Base-by-base conservation (phyloP, 176 grass and related monocot species). In the Poa pratensis region DNA sequence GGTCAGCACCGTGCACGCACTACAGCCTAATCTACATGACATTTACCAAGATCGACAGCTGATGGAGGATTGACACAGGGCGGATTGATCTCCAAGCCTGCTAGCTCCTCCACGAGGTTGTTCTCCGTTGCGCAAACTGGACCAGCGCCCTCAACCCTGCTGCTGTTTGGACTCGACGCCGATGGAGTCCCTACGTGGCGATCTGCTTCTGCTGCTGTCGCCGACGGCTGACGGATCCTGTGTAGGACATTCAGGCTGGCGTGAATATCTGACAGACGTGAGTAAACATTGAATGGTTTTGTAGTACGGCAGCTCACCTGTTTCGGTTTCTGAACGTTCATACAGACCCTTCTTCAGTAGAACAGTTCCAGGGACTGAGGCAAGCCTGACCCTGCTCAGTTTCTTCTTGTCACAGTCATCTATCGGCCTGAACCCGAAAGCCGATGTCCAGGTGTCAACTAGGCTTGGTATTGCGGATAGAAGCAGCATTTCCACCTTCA, bases 401-500 rank as follows among this genome's bases (percentile, higher is more conserved):
- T 72, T 32, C 87, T 85, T 88, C 88, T 88, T 97, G 64, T 97
- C 95, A 1, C 12, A 43, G 0, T 95, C 91, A 51, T 92, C 87
- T n/a, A 93, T 82, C 24, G 62, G 80, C 40, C 27, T 69, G 57
- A 95, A 97, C 20, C 95, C 93, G 49, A 95, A 95, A 40, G 60
- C 51, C 0, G 80, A 90, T 18, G 59, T 94, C 94, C 94, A 97
- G 39, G 86, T 94, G 9, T 92, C 88, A 15, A 87, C 89, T 40
- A 94, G 51, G 55, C 32, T 85, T 10, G 94, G 90, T 62, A 97
- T 94, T 62, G 92, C 92, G 1, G 80, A 94, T n/a, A 97, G 82
- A 48, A 97, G 66, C 14, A 97, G 76, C 78, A 84, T 89, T 80
- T 94, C 85, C 59, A 97, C 94, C 45, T 90, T 87, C 69, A 97